Conservation (phyloP, 805 yeast species). For the Schwanniomyces yamadae region DNA sequence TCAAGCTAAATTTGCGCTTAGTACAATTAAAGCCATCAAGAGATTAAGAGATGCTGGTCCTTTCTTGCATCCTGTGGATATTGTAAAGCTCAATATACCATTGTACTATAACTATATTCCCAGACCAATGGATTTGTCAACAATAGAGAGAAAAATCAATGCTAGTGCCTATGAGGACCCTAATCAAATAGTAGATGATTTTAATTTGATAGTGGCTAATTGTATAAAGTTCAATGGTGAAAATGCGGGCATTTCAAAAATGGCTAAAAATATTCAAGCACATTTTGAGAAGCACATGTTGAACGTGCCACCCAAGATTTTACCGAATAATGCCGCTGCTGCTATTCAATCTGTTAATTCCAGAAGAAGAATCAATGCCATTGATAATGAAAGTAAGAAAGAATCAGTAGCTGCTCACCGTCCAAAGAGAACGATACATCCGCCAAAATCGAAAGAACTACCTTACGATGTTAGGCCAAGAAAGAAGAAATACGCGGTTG, state of each 20-base stretch:
- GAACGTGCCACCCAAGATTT: slow-evolving; percentile 73
- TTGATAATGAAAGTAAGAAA: slow-evolving; percentile 14
- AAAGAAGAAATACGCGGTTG: slow-evolving; percentile 87
- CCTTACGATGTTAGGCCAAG: slow-evolving; percentile 90
- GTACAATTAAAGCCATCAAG: slow-evolving; percentile 81
- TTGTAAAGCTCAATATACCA: slow-evolving; percentile 83
- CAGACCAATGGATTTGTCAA: slow-evolving; percentile 90
- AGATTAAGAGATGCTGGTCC: slow-evolving; percentile 92
- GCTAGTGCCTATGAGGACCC: slow-evolving; percentile 72
- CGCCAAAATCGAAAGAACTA: slow-evolving; percentile 91
- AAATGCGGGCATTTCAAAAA: slow-evolving; percentile 77
- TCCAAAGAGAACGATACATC: slow-evolving; percentile 94
- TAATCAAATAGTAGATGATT: slow-evolving; percentile 69
- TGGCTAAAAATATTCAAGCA: slow-evolving; percentile 89
- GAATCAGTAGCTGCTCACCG: slow-evolving; percentile 78
- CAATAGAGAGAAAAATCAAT: slow-evolving; percentile 78
- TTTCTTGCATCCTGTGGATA: slow-evolving; percentile 87
- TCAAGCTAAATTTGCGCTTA: slow-evolving; percentile 76
- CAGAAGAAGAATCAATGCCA: slow-evolving; percentile 18
- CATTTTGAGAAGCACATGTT: slow-evolving; percentile 91
- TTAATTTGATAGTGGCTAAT: slow-evolving; percentile 80
- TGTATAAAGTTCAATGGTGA: slow-evolving; percentile 85
- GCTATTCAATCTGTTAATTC: slow-evolving; percentile 11
- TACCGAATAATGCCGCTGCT: slow-evolving; percentile 19
- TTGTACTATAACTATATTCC: slow-evolving; percentile 79